Conservation (phyloP, 345 rosid genomes). For the Aquilaria malaccensis region DNA sequence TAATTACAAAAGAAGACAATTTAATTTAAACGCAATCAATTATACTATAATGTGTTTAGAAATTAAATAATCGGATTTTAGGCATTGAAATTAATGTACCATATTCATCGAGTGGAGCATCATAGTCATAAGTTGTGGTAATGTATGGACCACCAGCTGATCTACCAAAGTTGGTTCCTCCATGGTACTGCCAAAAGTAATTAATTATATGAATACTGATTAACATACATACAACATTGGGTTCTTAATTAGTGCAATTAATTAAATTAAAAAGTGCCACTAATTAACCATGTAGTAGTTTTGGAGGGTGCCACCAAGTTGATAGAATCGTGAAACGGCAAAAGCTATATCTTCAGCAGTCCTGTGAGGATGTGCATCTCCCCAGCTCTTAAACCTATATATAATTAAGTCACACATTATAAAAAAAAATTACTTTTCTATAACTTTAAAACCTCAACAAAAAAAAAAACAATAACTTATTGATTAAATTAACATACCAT, state of each 20-base stretch:
- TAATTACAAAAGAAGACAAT: neutral
- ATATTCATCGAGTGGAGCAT: slow-evolving; percentile 57
- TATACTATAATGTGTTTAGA: neutral
- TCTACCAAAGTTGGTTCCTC: slow-evolving; percentile 65
- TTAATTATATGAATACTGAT: too few species aligned
- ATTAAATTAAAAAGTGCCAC: neutral
- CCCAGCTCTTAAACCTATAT: slow-evolving; percentile 52
- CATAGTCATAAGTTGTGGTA: slow-evolving; percentile 54
- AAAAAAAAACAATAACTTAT: neutral
- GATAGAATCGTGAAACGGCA: slow-evolving; percentile 50
- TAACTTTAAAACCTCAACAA: neutral
- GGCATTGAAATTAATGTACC: slow-evolving; percentile 17
- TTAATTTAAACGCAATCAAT: neutral
- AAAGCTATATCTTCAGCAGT: slow-evolving; percentile 59
- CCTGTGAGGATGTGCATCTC: slow-evolving; percentile 43
- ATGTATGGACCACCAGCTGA: slow-evolving; percentile 60
- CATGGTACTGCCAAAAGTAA: slow-evolving; percentile 42
- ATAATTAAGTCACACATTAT: neutral
- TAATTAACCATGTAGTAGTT: slow-evolving; percentile 56
- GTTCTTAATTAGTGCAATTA: too few species aligned
- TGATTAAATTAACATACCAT: slow-evolving; percentile 26
- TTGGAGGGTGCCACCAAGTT: slow-evolving; percentile 48
- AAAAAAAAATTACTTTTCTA: too few species aligned
- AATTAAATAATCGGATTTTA: neutral
- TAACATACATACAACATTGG: neutral